phyloP scores from a whole-genome alignment of 1,139 yeast species.

The Wickerhamomyces sp. region DNA sequence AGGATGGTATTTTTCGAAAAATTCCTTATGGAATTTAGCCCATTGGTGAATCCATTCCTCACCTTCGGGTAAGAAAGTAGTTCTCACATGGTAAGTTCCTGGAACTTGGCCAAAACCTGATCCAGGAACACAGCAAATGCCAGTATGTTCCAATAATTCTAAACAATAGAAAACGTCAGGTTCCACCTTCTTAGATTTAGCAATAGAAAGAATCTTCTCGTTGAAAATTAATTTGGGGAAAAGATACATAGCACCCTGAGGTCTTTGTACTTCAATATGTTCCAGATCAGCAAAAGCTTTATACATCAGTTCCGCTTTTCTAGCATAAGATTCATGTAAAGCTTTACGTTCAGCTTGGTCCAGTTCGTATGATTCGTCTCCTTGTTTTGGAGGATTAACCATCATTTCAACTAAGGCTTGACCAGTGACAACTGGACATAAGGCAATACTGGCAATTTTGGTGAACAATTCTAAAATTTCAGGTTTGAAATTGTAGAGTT shows the following conservation, averaged over 20 bases:
- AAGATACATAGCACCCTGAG: conserved; percentile 96
- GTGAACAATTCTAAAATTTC: conserved; percentile 68
- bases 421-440: conserved; percentile 93
- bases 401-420: conserved; percentile 89
- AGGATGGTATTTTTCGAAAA: conserved; percentile 59
- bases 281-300: conserved; percentile 71
- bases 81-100: conserved; percentile 87
- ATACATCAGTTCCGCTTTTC: conserved; percentile 61
- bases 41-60: conserved; percentile 78
- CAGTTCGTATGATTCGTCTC: conserved; percentile 68
- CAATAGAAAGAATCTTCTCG: conserved; percentile 55
- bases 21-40: conserved; percentile 69
- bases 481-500: conserved; percentile 70
- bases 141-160: conserved; percentile 79
- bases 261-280: conserved; percentile 79
- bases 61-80: conserved; percentile 96
- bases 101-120: conserved; percentile 92
- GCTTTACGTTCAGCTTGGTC: conserved; percentile 57
- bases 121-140: conserved; percentile 97
- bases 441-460: conserved; percentile 83
- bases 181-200: conserved; percentile 48
- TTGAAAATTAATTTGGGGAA: conserved; percentile 77
- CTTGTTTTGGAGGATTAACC: conserved; percentile 84
- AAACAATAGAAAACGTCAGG: conserved; percentile 89
- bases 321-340: conserved; percentile 58